These are phyloP conservation scores for Lonicera japonica DNA, from an alignment of 129 eudicot species.

Conservation along the genomic window DNA sequence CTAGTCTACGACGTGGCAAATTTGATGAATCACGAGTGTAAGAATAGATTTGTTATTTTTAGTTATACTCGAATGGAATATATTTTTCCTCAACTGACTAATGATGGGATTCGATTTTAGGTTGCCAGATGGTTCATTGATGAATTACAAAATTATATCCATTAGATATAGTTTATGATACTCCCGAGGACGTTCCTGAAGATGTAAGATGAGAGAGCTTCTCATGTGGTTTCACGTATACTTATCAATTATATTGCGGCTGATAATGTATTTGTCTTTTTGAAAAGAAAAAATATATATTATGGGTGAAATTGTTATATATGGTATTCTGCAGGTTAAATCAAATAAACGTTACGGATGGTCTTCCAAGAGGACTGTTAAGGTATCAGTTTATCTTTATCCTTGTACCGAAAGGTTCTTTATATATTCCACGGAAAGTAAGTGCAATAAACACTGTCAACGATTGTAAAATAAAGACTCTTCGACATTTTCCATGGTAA, in stretches of 20 bases:
- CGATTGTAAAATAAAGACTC: too few relatives aligned
- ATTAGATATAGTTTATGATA: conserved; percentile 83
- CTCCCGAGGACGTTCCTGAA: conserved; percentile 93
- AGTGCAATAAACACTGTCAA: too few relatives aligned
- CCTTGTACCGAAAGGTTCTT: too few relatives aligned
- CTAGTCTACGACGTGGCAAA: conserved; percentile 86
- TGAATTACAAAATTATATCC: conserved; percentile 90
- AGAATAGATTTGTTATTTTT: conserved; percentile 13
- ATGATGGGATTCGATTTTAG: conserved; percentile 29
- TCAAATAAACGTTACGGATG: conserved; percentile 89
- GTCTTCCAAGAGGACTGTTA: conserved; percentile 84
- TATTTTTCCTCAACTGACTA: background rate
- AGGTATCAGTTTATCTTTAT: conserved; percentile 28
- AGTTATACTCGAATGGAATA: background rate
- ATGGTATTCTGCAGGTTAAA: conserved; percentile 51
- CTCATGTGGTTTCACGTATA: background rate
- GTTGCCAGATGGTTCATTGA: conserved; percentile 91
- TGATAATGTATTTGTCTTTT: background rate
- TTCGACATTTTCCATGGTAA: too few relatives aligned
- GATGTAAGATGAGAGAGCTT: conserved; percentile 52
- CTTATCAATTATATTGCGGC: background rate
- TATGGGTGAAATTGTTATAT: conserved; percentile 1
- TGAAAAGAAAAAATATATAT: background rate
- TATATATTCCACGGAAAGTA: too few relatives aligned
- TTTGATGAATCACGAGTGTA: conserved; percentile 91